These are phyloP conservation scores for Yamagishiella unicocca DNA, from an alignment of 139 green algal genomes.

Conservation along the genomic window DNA sequence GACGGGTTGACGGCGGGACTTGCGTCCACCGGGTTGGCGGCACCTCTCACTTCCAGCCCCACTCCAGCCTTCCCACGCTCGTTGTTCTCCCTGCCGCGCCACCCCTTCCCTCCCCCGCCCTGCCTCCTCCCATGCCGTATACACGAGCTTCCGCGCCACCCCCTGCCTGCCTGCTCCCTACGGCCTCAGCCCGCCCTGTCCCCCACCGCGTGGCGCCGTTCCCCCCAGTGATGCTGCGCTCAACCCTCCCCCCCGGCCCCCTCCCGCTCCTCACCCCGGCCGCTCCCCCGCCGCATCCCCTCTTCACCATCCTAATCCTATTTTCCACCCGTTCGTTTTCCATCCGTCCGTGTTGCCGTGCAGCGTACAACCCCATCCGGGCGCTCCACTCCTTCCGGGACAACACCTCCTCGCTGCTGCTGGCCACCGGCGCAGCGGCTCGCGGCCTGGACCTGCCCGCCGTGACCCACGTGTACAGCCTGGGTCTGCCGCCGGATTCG, in stretches of 20 bases:
- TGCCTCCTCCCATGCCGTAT: no score
- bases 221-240: neutral
- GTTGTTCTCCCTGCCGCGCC: no score
- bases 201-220: neutral
- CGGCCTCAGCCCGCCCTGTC: no score
- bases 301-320: neutral
- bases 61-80: no score
- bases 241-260: no score
- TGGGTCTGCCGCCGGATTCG: slow-evolving; percentile 68
- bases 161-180: neutral
- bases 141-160: neutral
- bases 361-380: slow-evolving; percentile 78
- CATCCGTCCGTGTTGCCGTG: neutral
- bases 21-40: no score
- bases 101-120: no score
- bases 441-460: slow-evolving; percentile 89
- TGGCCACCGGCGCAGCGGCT: slow-evolving; percentile 35
- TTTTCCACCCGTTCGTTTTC: no score
- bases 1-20: no score
- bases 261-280: neutral
- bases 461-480: slow-evolving; percentile 89
- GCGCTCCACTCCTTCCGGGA: slow-evolving; percentile 86
- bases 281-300: neutral
- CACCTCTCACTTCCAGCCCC: no score
- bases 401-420: slow-evolving; percentile 60